Base-by-base conservation (phyloP, 2,329 filamentous ascomycete genomes). In the Pyricularia sp. region DNA sequence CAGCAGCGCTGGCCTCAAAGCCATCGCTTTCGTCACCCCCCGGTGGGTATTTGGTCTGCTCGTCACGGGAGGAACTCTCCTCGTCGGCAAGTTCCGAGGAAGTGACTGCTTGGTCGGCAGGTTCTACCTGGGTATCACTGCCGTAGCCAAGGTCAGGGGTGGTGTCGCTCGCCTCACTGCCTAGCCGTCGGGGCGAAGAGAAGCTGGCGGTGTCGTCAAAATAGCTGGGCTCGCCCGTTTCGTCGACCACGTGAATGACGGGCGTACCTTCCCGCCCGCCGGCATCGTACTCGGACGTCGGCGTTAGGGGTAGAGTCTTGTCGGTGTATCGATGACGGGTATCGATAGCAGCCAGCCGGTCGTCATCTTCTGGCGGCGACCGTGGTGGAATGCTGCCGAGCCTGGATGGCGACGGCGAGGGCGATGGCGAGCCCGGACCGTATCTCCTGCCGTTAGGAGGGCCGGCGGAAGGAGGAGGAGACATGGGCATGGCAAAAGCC, bases 291-390 rank as follows among this genome's bases (percentile, higher is more conserved):
- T 75, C 70, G 42, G 75, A 74, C 20, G 74, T 74, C 6, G 77
- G 78, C 23, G 76, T 79, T 33, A 76, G 65, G 9, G 78, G 78
- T 6, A 79, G 71, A 14, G 74, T 70, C 70, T 79, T 79, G 64
- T 79, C 74, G 6, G 66, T 71, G 67, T 74, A 72, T 9, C 70
- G 68, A 20, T 68, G 26, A 28, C 25, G 59, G n/a, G 68, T 63
- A 23, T 63, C 28, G 4, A 69, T 58, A 2, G 69, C 33, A 64
- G 64, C 26, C 58, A 33, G 69, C 26, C 64, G 69, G 58, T 50
- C 12, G 67, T 65, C 31, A 10, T 28, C 25, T 28, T 63, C 59
- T 17, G 59, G 26, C 17, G 7, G 50, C 68, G 67, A 59, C 7
- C 63, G 64, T 58, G 69, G 64, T 30, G 69, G 36, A 28, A 67